Base-by-base conservation (phyloP, 2,329 filamentous ascomycete genomes). In the Paraconiothyrium brasiliense region DNA sequence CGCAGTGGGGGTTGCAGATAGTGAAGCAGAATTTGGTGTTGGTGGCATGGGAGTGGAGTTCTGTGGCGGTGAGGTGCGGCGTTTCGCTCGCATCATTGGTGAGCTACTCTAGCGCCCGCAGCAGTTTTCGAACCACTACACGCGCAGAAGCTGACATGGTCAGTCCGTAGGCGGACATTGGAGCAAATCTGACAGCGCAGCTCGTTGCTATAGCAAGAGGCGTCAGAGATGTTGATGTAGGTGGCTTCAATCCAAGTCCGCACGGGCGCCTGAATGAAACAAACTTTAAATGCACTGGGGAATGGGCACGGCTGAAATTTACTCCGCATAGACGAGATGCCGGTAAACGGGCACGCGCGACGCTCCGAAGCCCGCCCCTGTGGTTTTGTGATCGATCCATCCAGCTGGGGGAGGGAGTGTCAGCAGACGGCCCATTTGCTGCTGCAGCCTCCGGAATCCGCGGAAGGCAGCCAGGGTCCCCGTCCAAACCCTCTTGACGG, bases 151-250 rank as follows among this genome's bases (percentile, higher is more conserved):
- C 37, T 30, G 35, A n/a, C 24, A 24, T 30, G 10, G 22, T 44
- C 37, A 54, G 22, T 54, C 51, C 51, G 51, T 27, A 16, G 52
- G 52, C 52, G 52, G 52, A 55, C 52, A 46, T 47, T 47, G 30
- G 52, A 11, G 4, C 2, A 32, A 46, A 24, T 35, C 52, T 47
- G 52, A 55, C 52, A 46, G 39, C 37, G n/a, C 14, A 51, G 27
- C 24, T 9, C 11, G 27, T 55, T 46, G 39, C 27, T 55, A 46
- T 46, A 55, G 52, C 52, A 41, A 41, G 16, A 55, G 16, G 39
- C 39, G 52, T 46, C 52, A 55, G 52, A 35, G n/a, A 7, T 14
- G 8, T 20, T 13, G 32, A 55, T 13, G 20, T 20, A 30, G 35
- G 35, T 35, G 16, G 35, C 20, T 24, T 44, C 37, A 30, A 41